Percentiles rank a stretch among this genome's conserved stretches.
phyloP scores from a whole-genome alignment of 169 alveolate genomes.

The Theileria annulata region DNA sequence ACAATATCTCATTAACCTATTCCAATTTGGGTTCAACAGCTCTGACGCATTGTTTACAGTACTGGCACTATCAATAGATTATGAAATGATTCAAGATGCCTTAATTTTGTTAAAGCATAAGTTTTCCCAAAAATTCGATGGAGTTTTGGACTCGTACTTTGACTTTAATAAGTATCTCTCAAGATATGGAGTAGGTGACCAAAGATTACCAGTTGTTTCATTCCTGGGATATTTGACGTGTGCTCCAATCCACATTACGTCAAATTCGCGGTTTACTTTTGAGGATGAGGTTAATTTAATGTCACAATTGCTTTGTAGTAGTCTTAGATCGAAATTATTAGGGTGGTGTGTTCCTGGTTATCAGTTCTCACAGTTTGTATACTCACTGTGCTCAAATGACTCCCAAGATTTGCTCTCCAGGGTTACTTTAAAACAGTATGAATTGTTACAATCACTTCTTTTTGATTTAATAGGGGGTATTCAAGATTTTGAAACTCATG shows the following conservation, averaged over 20 bases:
- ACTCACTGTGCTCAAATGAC: not conserved
- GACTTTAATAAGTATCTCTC: not conserved
- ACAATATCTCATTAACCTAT: not conserved
- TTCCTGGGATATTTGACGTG: not conserved
- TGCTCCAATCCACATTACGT: not conserved
- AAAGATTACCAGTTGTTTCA: conserved; percentile 3
- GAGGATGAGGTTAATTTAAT: not conserved
- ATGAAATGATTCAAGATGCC: not conserved
- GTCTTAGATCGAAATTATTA: not conserved
- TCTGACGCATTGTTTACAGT: not conserved
- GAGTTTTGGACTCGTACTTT: not conserved
- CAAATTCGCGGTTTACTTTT: not conserved
- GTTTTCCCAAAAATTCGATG: not conserved
- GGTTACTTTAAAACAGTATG: not conserved
- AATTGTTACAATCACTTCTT: not conserved
- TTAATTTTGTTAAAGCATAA: not conserved
- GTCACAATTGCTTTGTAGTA: not conserved
- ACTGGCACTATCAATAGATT: conserved; percentile 16
- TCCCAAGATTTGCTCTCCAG: not conserved
- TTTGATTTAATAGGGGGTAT: not conserved
- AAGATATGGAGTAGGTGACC: not conserved
- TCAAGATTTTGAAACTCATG: not conserved
- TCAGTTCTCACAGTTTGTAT: not conserved
- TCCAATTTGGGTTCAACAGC: not conserved
- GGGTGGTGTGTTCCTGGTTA: not conserved